phyloP scores from a whole-genome alignment of 2,329 filamentous ascomycete genomes.

The Coniosporium tulheliwenetii region DNA sequence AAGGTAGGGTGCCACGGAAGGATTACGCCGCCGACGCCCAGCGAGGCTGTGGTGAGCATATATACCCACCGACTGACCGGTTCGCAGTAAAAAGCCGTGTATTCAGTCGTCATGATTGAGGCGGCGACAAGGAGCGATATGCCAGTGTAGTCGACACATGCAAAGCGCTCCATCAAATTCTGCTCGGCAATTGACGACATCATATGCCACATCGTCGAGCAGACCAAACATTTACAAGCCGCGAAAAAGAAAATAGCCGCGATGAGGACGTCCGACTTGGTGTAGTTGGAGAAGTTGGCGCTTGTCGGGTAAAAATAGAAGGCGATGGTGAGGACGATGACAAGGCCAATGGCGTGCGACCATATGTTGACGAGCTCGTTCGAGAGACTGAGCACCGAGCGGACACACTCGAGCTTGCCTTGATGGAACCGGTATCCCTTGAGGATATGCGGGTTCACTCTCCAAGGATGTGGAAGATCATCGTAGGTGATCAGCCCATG shows the following conservation, averaged over 20 bases:
- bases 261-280: constrained; percentile 77
- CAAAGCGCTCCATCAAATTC: constrained; percentile 80
- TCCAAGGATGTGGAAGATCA: constrained; percentile 82
- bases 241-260: constrained; percentile 93
- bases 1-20: constrained; percentile 94
- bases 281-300: constrained; percentile 71
- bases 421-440: constrained; percentile 88
- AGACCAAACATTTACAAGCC: constrained; percentile 85
- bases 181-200: constrained; percentile 95
- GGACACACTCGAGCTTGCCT: constrained; percentile 76
- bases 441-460: constrained; percentile 84
- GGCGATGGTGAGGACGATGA: constrained; percentile 74
- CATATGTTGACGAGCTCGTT: constrained; percentile 98
- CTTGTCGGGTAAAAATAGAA: constrained; percentile 93
- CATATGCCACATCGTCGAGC: constrained; percentile 94
- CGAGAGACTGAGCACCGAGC: constrained; percentile 67
- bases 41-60: constrained; percentile 62
- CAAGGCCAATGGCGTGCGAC: constrained; percentile 81
- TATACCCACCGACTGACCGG: constrained; percentile 75
- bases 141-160: constrained; percentile 95
- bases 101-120: constrained; percentile 95
- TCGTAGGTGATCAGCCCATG: constrained; percentile 77
- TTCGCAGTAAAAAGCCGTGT: constrained; percentile 97
- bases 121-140: constrained; percentile 91
- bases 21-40: constrained; percentile 77